Evolutionary conservation across 2,329 filamentous ascomycete species (phyloP), one percentile per base, ranked within the genome.

Genomic region (Aspergillus sp.): DNA sequence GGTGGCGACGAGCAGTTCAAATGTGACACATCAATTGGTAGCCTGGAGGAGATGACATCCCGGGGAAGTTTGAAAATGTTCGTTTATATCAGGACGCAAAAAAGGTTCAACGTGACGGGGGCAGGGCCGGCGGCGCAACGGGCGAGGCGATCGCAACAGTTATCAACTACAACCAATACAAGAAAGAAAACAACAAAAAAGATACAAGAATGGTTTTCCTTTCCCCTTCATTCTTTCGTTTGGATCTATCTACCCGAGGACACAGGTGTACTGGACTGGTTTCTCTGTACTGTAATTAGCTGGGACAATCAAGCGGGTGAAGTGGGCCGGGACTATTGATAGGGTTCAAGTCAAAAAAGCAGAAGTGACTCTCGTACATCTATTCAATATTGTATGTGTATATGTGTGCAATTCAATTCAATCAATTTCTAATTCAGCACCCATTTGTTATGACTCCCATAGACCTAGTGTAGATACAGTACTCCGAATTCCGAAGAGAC

Each of bases 221-320:
- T 59, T 60, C 45, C 56, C 51, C 26, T 55, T 60, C 59, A 54
- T 60, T 64, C 55, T 52, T 50, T 63, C 53, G 51, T 58, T 57
- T 39, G 31, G 46, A n/a, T n/a, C n/a, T n/a, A 52, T 57, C 56
- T 54, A 49, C 36, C 31, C 52, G 57, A 42, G 36, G 36, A 42
- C 36, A 42, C 14, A 42, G 36, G 36, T 54, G 61, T 62, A 63
- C 58, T 66, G 67, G 62, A 66, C 61, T 62, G 59, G 59, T 53
- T 57, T 67, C 61, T 65, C 55, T 71, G 67, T 68, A 71, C 62
- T 68, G 60, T 71, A 71, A 63, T 63, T 69, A 68, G 55, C 63
- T 65, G 61, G 60, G 58, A 61, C 52, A 64, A 65, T 51, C 64
- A 62, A 57, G 59, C 59, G 63, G 62, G 56, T 53, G 55, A 31